Evolutionary conservation across 139 green algal species (phyloP), one percentile per base, ranked within the genome.

Genomic region (Chlamydomonas schloesseri): DNA sequence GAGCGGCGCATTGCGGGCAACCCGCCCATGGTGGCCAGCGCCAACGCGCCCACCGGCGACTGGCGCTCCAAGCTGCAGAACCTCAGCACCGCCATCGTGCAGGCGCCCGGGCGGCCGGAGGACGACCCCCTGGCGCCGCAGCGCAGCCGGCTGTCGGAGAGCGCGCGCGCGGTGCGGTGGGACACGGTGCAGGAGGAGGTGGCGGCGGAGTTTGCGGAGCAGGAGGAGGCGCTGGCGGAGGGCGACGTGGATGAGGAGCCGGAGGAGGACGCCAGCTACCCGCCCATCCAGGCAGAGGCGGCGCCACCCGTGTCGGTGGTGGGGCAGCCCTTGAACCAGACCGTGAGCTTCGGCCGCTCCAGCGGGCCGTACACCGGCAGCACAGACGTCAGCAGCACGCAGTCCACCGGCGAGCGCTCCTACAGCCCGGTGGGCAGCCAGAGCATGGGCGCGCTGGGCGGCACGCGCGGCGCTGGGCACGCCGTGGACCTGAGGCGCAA

Each of bases 11-110:
- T 76, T 21, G 55, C 47, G 20, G 67, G 79, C n/a, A 28, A 31
- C 37, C 33, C 37, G 24, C 37, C 70, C 21, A 13, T 28, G 47
- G 6, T 24, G 17, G 3, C 64, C 79, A 6, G 57, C 75, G 42
- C 23, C 17, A 2, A 26, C 26, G 24, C 50, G 29, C 3, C 15
- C 62, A 31, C 78, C 29, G 78, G 65, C n/a, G 81, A 87, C 81
- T 87, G 81, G 81, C 50, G 81, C 15, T 72, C 53, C 29, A 87
- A 87, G 81, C 69, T 87, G 34, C 81, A 87, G 69, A 87, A 79
- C 53, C 68, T 87, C 26, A 62, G 53, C 81, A 87, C 81, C 18
- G 81, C 81, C 34, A 87, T 87, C 34, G 34, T 79, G 69, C 71
- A 80, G 29, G 42, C 69, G 34, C 81, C 69, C 23, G 28, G 46